Base-by-base conservation (phyloP, 2,329 filamentous ascomycete species). In the Clonostachys rosea region DNA sequence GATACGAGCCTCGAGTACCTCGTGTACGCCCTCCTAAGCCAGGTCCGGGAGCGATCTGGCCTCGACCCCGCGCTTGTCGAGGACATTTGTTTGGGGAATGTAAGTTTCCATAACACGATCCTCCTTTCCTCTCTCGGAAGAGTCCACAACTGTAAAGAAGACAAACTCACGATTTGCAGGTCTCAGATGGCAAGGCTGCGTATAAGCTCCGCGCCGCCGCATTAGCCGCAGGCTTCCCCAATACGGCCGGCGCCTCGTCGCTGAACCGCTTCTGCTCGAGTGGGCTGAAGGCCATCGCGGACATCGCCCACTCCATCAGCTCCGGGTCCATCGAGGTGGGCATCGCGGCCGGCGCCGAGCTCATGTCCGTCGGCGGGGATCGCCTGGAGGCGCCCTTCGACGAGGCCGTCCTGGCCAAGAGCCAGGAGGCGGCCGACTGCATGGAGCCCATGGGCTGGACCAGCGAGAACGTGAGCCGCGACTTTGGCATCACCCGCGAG, bases 361-460 rank as follows among this genome's bases (percentile, higher is more conserved):
- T 79, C 63, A 99, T 99, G 94, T 86, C 84, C 6, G 68, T 74
- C 6, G 83, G 83, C 50, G 86, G 86, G 45, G 89, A 91, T 63
- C 69, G 78, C 18, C 76, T 90, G 36, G 81, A 84, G 41, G 68
- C 81, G 52, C 84, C 87, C 5, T 94, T 96, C 69, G 84, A 90
- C 65, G 83, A 86, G 54, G 83, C 86, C 52, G 83, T 97, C 50
- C 72, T 89, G 42, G 65, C 72, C 56, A 72, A 77, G 60, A 87
- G 79, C 70, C 86, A 90, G 64, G 89, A 96, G 63, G 81, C 90
- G 1, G 69, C 69, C 42, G 92, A 97, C 71, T 94, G 91, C 76
- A 82, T 92, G 82, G 82, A 91, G 77, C 88, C 92, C 55, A 99
- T 99, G 94, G 94, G 94, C 18, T 95, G 95, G 81, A 99, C 94